Evolutionary conservation across 768 basidiomycete species (phyloP), one percentile per base, ranked within the genome.

Genomic region (Pleurotus eryngii): DNA sequence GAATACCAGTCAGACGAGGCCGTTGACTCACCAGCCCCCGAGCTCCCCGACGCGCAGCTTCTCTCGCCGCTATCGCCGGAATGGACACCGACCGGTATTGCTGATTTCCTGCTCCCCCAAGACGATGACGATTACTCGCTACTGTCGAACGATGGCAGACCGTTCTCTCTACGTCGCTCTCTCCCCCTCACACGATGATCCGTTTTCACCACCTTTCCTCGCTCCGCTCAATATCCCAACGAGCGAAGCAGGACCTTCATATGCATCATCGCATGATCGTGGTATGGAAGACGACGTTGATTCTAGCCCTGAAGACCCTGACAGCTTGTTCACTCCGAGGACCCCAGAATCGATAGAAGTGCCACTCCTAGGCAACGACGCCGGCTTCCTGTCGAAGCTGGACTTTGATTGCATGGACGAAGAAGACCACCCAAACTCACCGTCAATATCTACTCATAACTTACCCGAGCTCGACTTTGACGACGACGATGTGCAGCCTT

Each of bases 41-140:
- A 35, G 15, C 24, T 26, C 37, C 15, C 55, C 17, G 38, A 62
- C 2, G 49, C 46, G 62, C 66, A 66, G 8, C 64, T 73, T 6
- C 55, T 60, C 17, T 72, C 74, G 3, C 73, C 74, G 3, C 62
- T 74, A 27, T 74, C 73, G 14, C 74, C 73, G 46, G 66, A 64
- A 27, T 72, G 70, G 73, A 64, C 61, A 17, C 48, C 50, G 9
- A 24, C 65, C 4, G 53, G 64, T 1, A 46, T 57, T 18, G 9
- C 12, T 18, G n/a, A 26, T n/a, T 22, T 49, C 42, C 27, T 9
- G 12, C 65, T 55, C 55, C 66, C 30, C 53, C 59, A 4, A 51
- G 53, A 20, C 59, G 65, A 42, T 26, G 60, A 37, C 48, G 30
- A 35, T 35, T 71, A 35, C 43, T 55, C 46, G 42, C 58, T 46